phyloP scores from a whole-genome alignment of 2,329 filamentous ascomycete species.

The Claviceps spartinae region DNA sequence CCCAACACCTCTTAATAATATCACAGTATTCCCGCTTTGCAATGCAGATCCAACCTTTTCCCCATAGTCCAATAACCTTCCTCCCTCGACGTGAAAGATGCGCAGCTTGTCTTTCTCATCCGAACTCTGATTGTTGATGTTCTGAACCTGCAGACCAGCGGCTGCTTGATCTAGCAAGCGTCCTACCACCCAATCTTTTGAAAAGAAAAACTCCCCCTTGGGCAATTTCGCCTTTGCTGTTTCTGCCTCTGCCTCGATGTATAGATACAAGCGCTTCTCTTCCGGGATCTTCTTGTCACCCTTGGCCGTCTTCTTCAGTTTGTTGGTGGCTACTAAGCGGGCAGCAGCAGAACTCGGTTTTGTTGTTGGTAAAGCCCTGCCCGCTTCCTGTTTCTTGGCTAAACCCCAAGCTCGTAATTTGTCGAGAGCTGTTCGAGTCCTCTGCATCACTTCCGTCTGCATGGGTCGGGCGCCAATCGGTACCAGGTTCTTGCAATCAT shows the following conservation, averaged over 20 bases:
- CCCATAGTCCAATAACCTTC: slow-evolving; percentile 70
- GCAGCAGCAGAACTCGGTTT: slow-evolving; percentile 50
- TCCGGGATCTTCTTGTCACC: slow-evolving; percentile 69
- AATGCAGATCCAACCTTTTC: slow-evolving; percentile 68
- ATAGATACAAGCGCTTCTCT: slow-evolving; percentile 81
- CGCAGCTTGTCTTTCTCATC: slow-evolving; percentile 68
- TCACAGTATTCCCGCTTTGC: slow-evolving; percentile 77
- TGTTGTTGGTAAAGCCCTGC: slow-evolving; percentile 44
- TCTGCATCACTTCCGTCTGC: slow-evolving; percentile 40
- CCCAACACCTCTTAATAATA: slow-evolving; percentile 74
- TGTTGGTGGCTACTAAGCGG: slow-evolving; percentile 55
- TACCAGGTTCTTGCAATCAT: slow-evolving; percentile 69
- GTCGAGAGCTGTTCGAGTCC: slow-evolving; percentile 60
- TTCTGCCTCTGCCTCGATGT: slow-evolving; percentile 80
- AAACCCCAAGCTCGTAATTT: slow-evolving; percentile 70
- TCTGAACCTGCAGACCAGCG: slow-evolving; percentile 62
- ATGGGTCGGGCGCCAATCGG: slow-evolving; percentile 37
- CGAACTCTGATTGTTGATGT: slow-evolving; percentile 66
- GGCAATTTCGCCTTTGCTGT: slow-evolving; percentile 75
- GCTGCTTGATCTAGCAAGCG: slow-evolving; percentile 68
- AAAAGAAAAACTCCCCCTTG: slow-evolving; percentile 68
- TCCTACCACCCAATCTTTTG: slow-evolving; percentile 79
- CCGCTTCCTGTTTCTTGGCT: slow-evolving; percentile 54
- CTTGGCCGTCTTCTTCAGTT: slow-evolving; percentile 76
- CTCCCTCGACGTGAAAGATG: slow-evolving; percentile 87